These are phyloP conservation scores for Blastobotrys petasosporus DNA, from an alignment of 1,139 yeast species.

Conservation along the genomic window DNA sequence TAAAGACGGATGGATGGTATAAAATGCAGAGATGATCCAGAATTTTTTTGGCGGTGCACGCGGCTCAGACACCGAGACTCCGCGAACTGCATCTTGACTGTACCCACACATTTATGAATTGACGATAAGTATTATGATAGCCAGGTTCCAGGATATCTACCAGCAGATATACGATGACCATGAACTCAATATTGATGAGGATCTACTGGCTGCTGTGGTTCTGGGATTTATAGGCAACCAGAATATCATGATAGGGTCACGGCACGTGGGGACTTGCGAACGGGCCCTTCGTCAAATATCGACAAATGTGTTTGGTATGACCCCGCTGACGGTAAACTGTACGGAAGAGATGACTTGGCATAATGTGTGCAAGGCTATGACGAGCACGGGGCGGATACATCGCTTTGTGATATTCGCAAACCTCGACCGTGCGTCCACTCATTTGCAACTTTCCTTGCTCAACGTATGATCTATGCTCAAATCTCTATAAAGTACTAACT, in stretches of 20 bases:
- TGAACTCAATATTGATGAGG: slow-evolving; percentile 14
- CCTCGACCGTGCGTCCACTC: slow-evolving; percentile 24
- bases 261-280: slow-evolving; percentile 10
- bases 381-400: slow-evolving; percentile 10
- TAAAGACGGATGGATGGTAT: slow-evolving; percentile 1
- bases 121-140: slow-evolving; percentile 3
- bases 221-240: slow-evolving; percentile 23
- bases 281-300: slow-evolving; percentile 12
- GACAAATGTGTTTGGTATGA: slow-evolving; percentile 15
- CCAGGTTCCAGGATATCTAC: slow-evolving; percentile 11
- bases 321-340: slow-evolving; percentile 11
- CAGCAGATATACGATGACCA: slow-evolving; percentile 6
- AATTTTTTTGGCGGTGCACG: background rate
- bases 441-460: slow-evolving; percentile 26
- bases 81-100: too few relatives aligned
- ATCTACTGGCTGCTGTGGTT: slow-evolving; percentile 19
- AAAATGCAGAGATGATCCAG: background rate
- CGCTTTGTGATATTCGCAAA: slow-evolving; percentile 22
- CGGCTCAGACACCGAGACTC: background rate
- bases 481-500: background rate
- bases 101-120: too few relatives aligned
- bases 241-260: slow-evolving; percentile 26
- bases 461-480: slow-evolving; percentile 13
- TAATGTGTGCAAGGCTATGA: slow-evolving; percentile 2
- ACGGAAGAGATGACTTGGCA: slow-evolving; percentile 12